A percentile compares a stretch with the other conserved stretches of the same genome.
These are phyloP conservation scores for Glomus cerebriforme DNA, from an alignment of 192 early-diverging fungal species.

Conservation along the genomic window DNA sequence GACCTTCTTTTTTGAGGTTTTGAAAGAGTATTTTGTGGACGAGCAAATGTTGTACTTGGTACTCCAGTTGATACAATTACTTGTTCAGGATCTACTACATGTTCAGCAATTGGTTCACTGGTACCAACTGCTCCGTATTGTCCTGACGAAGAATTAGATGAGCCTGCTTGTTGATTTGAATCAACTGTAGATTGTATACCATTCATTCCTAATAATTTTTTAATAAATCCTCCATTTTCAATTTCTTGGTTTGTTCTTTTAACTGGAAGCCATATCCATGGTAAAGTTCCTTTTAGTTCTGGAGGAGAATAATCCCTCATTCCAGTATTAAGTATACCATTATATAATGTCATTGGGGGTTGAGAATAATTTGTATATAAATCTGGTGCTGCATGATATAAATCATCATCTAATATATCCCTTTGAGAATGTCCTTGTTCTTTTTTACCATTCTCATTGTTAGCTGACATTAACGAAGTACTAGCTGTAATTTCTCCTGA, in stretches of 20 bases:
- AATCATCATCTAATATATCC: slow-evolving; percentile 58
- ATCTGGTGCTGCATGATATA: slow-evolving; percentile 62
- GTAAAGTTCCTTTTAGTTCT: slow-evolving; percentile 63
- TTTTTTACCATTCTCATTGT: slow-evolving; percentile 2
- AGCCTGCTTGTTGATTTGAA: not conserved
- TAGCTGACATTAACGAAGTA: not conserved
- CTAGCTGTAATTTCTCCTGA: not conserved
- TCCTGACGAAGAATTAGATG: not conserved
- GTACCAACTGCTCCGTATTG: not conserved
- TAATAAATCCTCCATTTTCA: not conserved
- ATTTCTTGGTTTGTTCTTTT: slow-evolving; percentile 34
- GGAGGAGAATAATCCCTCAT: slow-evolving; percentile 69
- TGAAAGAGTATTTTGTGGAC: too few species aligned
- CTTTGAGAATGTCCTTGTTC: slow-evolving; percentile 29
- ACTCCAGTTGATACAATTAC: not conserved
- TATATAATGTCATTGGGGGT: slow-evolving; percentile 69
- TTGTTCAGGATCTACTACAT: not conserved
- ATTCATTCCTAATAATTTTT: slow-evolving; percentile 18
- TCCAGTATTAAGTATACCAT: slow-evolving; percentile 72
- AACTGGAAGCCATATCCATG: slow-evolving; percentile 73
- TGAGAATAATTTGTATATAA: slow-evolving; percentile 72
- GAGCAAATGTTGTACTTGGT: not conserved
- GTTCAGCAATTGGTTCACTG: not conserved
- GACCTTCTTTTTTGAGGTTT: too few species aligned
- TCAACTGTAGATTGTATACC: not conserved